phyloP scores from a whole-genome alignment of 495 filamentous ascomycete genomes.

The Aspergillus ostianus region DNA sequence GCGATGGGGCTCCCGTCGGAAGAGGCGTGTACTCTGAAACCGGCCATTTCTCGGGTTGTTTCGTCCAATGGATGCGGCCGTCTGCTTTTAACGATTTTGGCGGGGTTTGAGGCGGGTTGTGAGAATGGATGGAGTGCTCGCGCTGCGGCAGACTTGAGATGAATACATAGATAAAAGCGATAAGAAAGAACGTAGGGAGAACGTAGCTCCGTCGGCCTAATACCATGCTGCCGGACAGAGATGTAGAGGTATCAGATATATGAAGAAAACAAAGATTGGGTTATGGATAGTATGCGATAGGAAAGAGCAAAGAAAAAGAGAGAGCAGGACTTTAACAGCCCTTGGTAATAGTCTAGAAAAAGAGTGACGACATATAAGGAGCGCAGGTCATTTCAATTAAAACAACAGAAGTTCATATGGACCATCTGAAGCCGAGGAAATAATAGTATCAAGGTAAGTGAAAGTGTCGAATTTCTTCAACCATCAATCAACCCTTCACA shows the following conservation, averaged over 20 bases:
- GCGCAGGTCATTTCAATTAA: conserved; percentile 9
- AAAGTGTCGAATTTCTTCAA: background rate
- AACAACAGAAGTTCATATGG: conserved; percentile 4
- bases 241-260: background rate
- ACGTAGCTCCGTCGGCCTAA: conserved; percentile 26
- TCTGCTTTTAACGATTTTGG: conserved; percentile 12
- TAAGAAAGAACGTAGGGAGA: conserved; percentile 28
- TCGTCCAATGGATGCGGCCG: conserved; percentile 38
- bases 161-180: conserved; percentile 31
- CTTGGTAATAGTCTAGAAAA: conserved; percentile 7
- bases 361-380: conserved; percentile 18
- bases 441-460: background rate
- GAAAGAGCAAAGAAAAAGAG: conserved; percentile 2
- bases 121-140: conserved; percentile 10
- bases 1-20: conserved; percentile 37
- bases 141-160: conserved; percentile 31
- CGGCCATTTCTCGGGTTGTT: conserved; percentile 46
- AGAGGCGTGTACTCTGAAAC: conserved; percentile 49
- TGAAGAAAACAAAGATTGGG: background rate
- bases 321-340: conserved; percentile 3
- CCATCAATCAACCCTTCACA: background rate
- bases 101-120: conserved; percentile 14
- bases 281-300: background rate
- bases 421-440: background rate
- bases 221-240: conserved; percentile 21